Evolutionary conservation across 129 eudicot species (phyloP).

Genomic region (Pittosporum tobira): DNA sequence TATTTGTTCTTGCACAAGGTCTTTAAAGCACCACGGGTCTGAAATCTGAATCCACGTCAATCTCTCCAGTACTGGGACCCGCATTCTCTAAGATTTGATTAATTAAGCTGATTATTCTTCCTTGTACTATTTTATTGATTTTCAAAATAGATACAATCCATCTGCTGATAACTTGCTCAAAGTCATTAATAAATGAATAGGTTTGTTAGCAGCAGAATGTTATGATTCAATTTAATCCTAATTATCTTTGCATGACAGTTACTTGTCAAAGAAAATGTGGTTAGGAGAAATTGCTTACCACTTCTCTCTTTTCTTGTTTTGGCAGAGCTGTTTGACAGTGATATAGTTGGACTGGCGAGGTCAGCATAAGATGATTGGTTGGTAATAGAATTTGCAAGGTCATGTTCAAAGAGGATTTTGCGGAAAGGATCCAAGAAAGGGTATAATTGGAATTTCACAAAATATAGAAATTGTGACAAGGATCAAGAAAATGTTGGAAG

Average conservation of each 20-base stretch:
- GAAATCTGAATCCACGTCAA: no score
- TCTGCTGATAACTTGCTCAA: background rate
- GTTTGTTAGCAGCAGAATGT: background rate
- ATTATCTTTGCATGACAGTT: background rate
- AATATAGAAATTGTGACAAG: background rate
- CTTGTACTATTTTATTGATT: no score
- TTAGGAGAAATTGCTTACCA: background rate
- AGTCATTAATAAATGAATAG: background rate
- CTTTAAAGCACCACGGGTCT: no score
- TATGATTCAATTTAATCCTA: background rate
- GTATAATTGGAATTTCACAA: background rate
- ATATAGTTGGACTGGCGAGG: slow-evolving; percentile 10
- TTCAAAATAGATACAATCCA: background rate
- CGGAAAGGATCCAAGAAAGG: slow-evolving; percentile 5
- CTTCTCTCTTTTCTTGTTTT: background rate
- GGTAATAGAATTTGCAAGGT: background rate
- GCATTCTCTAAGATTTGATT: no score
- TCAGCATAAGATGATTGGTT: slow-evolving; percentile 16
- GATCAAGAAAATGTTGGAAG: slow-evolving; percentile 8
- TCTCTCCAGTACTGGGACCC: no score
- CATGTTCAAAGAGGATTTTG: slow-evolving; percentile 3
- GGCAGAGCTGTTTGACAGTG: slow-evolving; percentile 15
- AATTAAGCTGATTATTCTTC: no score
- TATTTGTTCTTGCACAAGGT: no score
- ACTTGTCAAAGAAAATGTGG: background rate